phyloP scores from a whole-genome alignment of 1,284 basidiomycete genomes.

The Ustilago esculenta region DNA sequence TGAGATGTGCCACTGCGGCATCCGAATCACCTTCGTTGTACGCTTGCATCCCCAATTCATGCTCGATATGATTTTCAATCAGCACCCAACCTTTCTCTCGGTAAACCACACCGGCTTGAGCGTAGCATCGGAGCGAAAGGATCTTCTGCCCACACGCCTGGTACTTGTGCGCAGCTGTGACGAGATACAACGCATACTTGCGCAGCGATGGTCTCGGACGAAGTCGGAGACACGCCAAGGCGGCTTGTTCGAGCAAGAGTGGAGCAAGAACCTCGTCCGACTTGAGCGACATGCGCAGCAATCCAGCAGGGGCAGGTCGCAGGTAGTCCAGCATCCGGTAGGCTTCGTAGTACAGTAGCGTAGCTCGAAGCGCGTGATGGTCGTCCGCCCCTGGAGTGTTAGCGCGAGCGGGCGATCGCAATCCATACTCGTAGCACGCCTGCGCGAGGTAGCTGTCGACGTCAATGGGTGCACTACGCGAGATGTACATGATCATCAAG shows the following conservation, averaged over 20 bases:
- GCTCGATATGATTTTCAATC: conserved; percentile 69
- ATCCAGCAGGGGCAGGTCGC: conserved; percentile 42
- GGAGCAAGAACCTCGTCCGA: conserved; percentile 71
- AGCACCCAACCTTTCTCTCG: conserved; percentile 67
- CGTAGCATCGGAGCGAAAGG: conserved; percentile 48
- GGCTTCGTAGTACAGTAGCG: conserved; percentile 59
- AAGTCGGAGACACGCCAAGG: conserved; percentile 67
- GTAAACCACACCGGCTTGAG: conserved; percentile 45
- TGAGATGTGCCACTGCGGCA: conserved; percentile 69
- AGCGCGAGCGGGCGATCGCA: conserved; percentile 14
- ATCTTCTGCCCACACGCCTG: conserved; percentile 71
- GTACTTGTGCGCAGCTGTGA: conserved; percentile 70
- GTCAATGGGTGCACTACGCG: conserved; percentile 42
- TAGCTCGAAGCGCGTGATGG: conserved; percentile 48
- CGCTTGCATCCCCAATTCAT: conserved; percentile 70
- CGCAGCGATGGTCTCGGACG: conserved; percentile 64
- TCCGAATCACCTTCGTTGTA: conserved; percentile 70
- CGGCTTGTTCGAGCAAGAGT: conserved; percentile 71
- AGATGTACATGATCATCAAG: conserved; percentile 50
- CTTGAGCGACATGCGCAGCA: conserved; percentile 47
- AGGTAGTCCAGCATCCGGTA: conserved; percentile 46
- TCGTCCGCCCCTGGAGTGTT: conserved; percentile 15
- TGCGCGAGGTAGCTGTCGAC: conserved; percentile 52
- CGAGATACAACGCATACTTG: conserved; percentile 69
- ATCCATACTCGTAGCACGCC: conserved; percentile 37